These are phyloP conservation scores for Pholiota conissans DNA, from an alignment of 768 basidiomycete species.

Conservation along the genomic window DNA sequence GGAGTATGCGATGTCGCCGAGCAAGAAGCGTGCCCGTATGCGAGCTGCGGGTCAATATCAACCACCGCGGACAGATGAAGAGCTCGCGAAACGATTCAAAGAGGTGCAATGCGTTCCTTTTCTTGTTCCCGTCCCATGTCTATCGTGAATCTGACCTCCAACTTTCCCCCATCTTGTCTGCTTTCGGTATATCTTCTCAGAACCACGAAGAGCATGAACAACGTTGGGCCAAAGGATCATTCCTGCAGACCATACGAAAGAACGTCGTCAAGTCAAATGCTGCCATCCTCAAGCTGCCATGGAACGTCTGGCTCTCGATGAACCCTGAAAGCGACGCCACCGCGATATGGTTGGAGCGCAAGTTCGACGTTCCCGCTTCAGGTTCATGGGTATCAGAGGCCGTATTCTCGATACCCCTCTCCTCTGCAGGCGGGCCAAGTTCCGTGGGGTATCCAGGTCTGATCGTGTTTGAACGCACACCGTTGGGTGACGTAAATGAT, in stretches of 20 bases:
- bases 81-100: slow-evolving; percentile 63
- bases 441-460: slow-evolving; percentile 55
- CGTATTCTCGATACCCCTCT: slow-evolving; percentile 61
- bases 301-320: slow-evolving; percentile 74
- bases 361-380: slow-evolving; percentile 68
- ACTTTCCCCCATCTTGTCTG: slow-evolving; percentile 10
- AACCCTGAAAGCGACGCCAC: slow-evolving; percentile 74
- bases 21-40: slow-evolving; percentile 41
- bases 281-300: slow-evolving; percentile 37
- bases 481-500: slow-evolving; percentile 60
- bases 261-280: slow-evolving; percentile 36
- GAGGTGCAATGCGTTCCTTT: slow-evolving; percentile 48
- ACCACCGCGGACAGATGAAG: slow-evolving; percentile 61
- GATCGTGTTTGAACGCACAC: slow-evolving; percentile 76
- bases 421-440: slow-evolving; percentile 18
- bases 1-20: slow-evolving; percentile 19
- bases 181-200: slow-evolving; percentile 34
- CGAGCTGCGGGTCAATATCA: slow-evolving; percentile 46
- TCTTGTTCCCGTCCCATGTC: slow-evolving; percentile 15
- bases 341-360: slow-evolving; percentile 78
- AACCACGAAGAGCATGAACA: slow-evolving; percentile 71
- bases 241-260: slow-evolving; percentile 48
- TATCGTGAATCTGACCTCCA: slow-evolving; percentile 15
- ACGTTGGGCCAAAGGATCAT: slow-evolving; percentile 76
- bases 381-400: slow-evolving; percentile 61